Evolutionary conservation across 352 stramenopile species (phyloP), one percentile per base, ranked within the genome.

Genomic region (Pythium aristosporum): DNA sequence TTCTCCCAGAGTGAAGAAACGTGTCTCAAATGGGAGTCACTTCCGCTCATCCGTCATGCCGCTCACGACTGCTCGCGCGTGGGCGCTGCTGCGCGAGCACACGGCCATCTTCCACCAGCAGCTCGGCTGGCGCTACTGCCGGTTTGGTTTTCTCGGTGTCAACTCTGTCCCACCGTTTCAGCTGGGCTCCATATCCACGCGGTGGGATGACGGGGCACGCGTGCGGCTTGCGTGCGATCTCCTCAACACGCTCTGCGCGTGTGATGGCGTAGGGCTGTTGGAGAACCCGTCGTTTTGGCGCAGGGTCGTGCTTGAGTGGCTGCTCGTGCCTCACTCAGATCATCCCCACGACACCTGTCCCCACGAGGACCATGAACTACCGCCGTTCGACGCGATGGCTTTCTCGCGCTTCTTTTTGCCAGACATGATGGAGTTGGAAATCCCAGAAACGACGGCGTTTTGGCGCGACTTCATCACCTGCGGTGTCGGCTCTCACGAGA

Each of bases 201-300:
- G 30, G 12, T 13, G 16, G 25, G 25, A 30, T 16, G 16, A 51
- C 15, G 53, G 37, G 8, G 37, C 23, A 23, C 53, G 53, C 8
- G 37, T 60, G 37, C 41, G 53, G 5, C 53, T 61, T 16, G 54
- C 54, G 28, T 52, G 44, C 16, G 54, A 60, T 60, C 13, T 60
- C 5, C 21, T 60, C 12, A 37, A 36, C 23, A 28, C 39, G 18
- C 39, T 50, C 7, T 47, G 23, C 37, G 39, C 39, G 23, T 60
- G 53, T 6, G 39, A 50, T 9, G 53, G 55, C 21, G 43, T 62
- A n/a, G 18, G 5, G 12, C 55, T 20, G 8, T 16, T 20, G 16
- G 42, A 62, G 18, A 62, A 53, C 21, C 42, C 34, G 13, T 42
- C 25, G 42, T 54, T 62, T 41, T 62, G 55, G 43, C 55, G 55